Evolutionary conservation across 2,329 filamentous ascomycete species (phyloP), one percentile per base, ranked within the genome.

Genomic region (Arthroderma uncinatum): DNA sequence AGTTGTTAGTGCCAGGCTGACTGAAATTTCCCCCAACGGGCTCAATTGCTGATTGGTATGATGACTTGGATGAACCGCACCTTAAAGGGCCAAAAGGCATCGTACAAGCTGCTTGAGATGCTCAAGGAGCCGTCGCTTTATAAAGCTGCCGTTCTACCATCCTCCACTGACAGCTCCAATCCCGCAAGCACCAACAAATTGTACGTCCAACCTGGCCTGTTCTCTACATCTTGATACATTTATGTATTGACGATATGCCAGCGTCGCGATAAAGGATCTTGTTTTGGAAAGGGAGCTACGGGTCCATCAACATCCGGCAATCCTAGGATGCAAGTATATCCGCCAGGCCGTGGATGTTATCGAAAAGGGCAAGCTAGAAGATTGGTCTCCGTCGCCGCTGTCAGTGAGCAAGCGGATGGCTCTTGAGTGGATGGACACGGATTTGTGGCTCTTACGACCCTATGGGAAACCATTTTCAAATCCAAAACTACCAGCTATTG

Each of bases 381-480:
- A 42, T 19, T 42, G n/a, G 39, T 48, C 28, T 23, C 36, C 57
- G 3, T 57, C 59, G 34, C 36, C 33, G 19, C 16, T 47, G 56
- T 33, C 54, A 37, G 40, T 59, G 28, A 59, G 50, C n/a, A 57
- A 59, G 52, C 50, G 59, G 4, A 61, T 61, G 14, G 59, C 57
- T 14, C 36, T 61, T 10, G 57, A 57, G 23, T 61, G 55, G 57
- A 61, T 61, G 57, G 55, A 57, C 52, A 61, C 55, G 9, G 59
- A 59, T 53, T 16, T 61, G 23, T 61, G 59, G 57, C 52, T 40
- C 34, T 23, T 50, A 16, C 55, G 55, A 25, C 57, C 57, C 2
- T 59, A 57, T 33, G 55, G 58, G 21, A 58, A 57, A 34, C 57
- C 55, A n/a, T 61, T 61, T 53, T 33, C 55, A 44, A 61, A 61